A percentile compares a stretch with the other conserved stretches of the same genome.
phyloP scores from a whole-genome alignment of 1,139 yeast species.

The Zhuliangozyma blackwelliae region DNA sequence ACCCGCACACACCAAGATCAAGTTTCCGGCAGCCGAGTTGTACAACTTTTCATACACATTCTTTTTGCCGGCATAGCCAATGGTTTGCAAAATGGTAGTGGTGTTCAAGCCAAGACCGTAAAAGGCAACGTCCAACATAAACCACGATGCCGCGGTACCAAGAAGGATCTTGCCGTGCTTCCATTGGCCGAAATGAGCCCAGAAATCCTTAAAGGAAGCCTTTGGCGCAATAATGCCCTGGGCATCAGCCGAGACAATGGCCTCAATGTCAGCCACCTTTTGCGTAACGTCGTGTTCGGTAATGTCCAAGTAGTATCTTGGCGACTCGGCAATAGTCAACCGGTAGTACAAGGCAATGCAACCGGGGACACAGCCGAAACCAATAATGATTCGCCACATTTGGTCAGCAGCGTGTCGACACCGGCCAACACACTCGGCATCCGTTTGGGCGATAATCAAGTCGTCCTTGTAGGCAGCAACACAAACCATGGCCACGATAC shows the following conservation, averaged over 20 bases:
- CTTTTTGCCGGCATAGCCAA: slow-evolving; percentile 71
- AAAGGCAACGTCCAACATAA: slow-evolving; percentile 90
- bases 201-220: slow-evolving; percentile 59
- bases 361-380: slow-evolving; percentile 90
- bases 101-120: slow-evolving; percentile 84
- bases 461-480: slow-evolving; percentile 68
- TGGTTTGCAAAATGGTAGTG: slow-evolving; percentile 75
- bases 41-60: slow-evolving; percentile 63
- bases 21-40: slow-evolving; percentile 82
- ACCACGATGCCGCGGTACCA: slow-evolving; percentile 98
- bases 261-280: slow-evolving; percentile 58
- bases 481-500: slow-evolving; percentile 69
- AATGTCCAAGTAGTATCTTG: slow-evolving; percentile 81
- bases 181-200: slow-evolving; percentile 79
- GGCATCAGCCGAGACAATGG: slow-evolving; percentile 46
- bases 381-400: slow-evolving; percentile 89
- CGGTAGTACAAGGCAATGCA: slow-evolving; percentile 77
- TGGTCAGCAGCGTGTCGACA: slow-evolving; percentile 80
- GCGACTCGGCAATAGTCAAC: slow-evolving; percentile 91
- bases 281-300: slow-evolving; percentile 50
- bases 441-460: slow-evolving; percentile 46
- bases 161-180: slow-evolving; percentile 76
- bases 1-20: slow-evolving; percentile 88
- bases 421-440: slow-evolving; percentile 55
- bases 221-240: slow-evolving; percentile 49